phyloP scores from a whole-genome alignment of 1,139 yeast species.

The Yamadazyma diddensiae region DNA sequence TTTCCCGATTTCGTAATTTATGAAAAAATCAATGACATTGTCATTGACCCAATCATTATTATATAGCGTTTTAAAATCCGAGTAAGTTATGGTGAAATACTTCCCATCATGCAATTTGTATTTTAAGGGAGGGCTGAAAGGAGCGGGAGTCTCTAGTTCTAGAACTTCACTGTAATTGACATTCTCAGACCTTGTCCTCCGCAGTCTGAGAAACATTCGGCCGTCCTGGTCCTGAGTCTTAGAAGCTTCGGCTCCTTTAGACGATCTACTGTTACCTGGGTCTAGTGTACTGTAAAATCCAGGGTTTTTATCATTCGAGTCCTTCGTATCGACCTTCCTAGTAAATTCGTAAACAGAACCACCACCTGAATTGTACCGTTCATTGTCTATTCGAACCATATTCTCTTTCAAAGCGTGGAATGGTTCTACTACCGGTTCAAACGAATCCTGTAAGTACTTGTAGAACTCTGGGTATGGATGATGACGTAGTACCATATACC shows the following conservation, averaged over 20 bases:
- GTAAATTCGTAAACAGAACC: too few species aligned
- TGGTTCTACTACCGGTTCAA: too few species aligned
- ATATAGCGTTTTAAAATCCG: conserved; percentile 67
- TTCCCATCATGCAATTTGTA: conserved; percentile 49
- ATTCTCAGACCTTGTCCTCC: too few species aligned
- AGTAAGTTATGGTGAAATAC: conserved; percentile 48
- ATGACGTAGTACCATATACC: too few species aligned
- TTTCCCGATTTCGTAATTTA: conserved; percentile 52
- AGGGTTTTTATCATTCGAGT: too few species aligned
- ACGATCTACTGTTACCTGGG: too few species aligned
- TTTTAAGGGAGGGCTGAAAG: conserved; percentile 51
- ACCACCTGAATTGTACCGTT: background rate
- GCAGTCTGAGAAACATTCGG: too few species aligned
- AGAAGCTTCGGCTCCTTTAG: background rate
- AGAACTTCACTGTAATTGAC: too few species aligned
- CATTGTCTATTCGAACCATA: background rate
- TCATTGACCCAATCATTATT: conserved; percentile 78
- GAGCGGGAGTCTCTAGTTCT: conserved; percentile 17
- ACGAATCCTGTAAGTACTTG: background rate
- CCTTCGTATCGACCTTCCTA: too few species aligned
- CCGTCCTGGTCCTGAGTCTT: too few species aligned
- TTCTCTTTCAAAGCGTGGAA: background rate
- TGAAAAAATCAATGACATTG: conserved; percentile 67
- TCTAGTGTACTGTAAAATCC: too few species aligned
- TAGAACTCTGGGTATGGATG: too few species aligned